Evolutionary conservation across 495 filamentous ascomycete genomes (phyloP).

Genomic region (Filosporella fistucella): DNA sequence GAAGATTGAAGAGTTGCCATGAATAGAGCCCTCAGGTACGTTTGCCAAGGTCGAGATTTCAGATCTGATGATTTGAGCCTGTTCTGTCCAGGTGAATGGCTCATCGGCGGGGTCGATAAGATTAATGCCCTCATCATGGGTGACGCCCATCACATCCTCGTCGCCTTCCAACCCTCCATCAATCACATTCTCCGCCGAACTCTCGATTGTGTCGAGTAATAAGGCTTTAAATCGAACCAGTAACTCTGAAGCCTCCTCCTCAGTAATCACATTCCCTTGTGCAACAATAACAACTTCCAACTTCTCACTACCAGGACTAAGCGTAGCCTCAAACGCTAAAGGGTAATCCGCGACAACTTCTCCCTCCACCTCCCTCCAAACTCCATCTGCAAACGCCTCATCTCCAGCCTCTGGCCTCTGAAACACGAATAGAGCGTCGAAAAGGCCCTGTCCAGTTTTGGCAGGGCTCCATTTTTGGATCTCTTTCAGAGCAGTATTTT

Average conservation of each 20-base stretch:
- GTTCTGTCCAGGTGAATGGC: slow-evolving; percentile 48
- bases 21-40: slow-evolving; percentile 40
- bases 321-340: slow-evolving; percentile 66
- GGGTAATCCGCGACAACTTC: slow-evolving; percentile 59
- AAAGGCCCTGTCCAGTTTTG: slow-evolving; percentile 53
- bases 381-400: slow-evolving; percentile 16
- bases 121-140: no score
- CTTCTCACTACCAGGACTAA: slow-evolving; percentile 31
- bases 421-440: slow-evolving; percentile 85
- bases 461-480: slow-evolving; percentile 64
- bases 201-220: slow-evolving; percentile 3
- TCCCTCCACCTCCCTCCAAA: slow-evolving; percentile 54
- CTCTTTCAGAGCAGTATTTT: slow-evolving; percentile 68
- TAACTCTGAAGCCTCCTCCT: slow-evolving; percentile 26
- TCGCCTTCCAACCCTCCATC: not conserved
- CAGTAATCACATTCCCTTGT: slow-evolving; percentile 32
- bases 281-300: slow-evolving; percentile 53
- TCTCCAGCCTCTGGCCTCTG: slow-evolving; percentile 45
- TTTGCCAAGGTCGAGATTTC: slow-evolving; percentile 59
- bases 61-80: slow-evolving; percentile 43
- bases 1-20: slow-evolving; percentile 74
- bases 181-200: slow-evolving; percentile 6
- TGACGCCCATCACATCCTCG: not conserved
- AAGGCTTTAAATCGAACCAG: slow-evolving; percentile 34
- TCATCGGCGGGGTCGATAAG: not conserved